These are phyloP conservation scores for Brassica rapa DNA, from an alignment of 345 rosid genomes.

Conservation along the genomic window DNA sequence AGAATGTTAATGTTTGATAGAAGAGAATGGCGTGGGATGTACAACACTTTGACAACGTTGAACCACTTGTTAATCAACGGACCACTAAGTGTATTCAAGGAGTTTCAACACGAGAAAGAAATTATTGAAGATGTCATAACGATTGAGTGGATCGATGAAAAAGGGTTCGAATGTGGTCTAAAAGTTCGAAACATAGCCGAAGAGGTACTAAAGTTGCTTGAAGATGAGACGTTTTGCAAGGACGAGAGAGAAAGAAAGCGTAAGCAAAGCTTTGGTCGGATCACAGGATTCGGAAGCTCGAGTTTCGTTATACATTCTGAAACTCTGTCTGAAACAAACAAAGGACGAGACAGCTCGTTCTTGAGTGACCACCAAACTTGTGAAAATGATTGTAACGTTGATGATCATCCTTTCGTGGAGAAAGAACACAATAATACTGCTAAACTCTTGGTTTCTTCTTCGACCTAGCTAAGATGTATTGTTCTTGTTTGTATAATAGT, in stretches of 20 bases:
- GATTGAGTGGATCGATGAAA: slow-evolving; percentile 59
- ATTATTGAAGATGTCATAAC: slow-evolving; percentile 42
- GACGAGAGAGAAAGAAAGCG: slow-evolving; percentile 61
- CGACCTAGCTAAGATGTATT: slow-evolving; percentile 7
- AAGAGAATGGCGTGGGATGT: slow-evolving; percentile 60
- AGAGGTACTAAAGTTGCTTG: slow-evolving; percentile 53
- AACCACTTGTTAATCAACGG: slow-evolving; percentile 73
- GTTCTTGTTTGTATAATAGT: slow-evolving; percentile 12
- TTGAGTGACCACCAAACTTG: neutral
- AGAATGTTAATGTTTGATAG: slow-evolving; percentile 61
- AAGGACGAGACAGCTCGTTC: neutral
- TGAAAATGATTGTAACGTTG: slow-evolving; percentile 13
- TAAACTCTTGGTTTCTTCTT: slow-evolving; percentile 45
- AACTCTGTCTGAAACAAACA: slow-evolving; percentile 11
- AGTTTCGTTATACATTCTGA: slow-evolving; percentile 28
- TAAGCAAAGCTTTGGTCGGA: slow-evolving; percentile 47
- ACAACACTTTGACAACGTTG: slow-evolving; percentile 61
- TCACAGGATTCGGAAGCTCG: slow-evolving; percentile 73
- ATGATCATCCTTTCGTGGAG: slow-evolving; percentile 52
- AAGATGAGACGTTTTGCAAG: slow-evolving; percentile 46
- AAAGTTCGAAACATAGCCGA: slow-evolving; percentile 50
- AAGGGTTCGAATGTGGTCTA: slow-evolving; percentile 72
- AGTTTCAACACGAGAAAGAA: slow-evolving; percentile 55
- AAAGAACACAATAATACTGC: slow-evolving; percentile 13
- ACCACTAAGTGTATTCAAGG: slow-evolving; percentile 66